Conservation (phyloP, 257 asterid genomes). For the Linaria vulgaris region DNA sequence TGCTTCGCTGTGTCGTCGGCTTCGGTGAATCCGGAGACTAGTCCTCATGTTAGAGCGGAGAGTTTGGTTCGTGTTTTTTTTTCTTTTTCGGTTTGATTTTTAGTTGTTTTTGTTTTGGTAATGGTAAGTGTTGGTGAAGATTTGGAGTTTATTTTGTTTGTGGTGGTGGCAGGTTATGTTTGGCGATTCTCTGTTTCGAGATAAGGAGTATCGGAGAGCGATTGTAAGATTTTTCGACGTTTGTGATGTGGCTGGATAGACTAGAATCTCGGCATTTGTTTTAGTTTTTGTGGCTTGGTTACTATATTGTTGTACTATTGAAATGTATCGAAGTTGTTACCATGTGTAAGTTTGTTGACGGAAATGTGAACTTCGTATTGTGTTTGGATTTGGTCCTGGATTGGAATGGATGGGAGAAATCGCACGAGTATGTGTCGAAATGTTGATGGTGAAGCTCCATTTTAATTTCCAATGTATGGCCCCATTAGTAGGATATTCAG, state of each 20-base stretch:
- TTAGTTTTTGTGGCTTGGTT: too few relatives aligned
- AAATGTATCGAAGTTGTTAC: not conserved
- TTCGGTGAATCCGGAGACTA: conserved; percentile 62
- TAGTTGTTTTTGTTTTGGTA: not conserved
- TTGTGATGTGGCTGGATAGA: conserved; percentile 12
- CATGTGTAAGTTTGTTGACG: not conserved
- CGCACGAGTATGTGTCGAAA: too few relatives aligned
- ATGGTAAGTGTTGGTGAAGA: conserved; percentile 6
- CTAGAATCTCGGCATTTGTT: conserved; percentile 1
- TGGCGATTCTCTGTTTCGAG: conserved; percentile 76
- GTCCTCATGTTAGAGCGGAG: conserved; percentile 84
- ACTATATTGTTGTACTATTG: not conserved
- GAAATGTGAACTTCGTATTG: not conserved
- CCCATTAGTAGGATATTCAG: conserved; percentile 3
- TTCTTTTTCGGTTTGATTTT: not conserved
- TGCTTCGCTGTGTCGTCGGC: conserved; percentile 84
- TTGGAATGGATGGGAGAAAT: not conserved
- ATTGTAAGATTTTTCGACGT: conserved; percentile 52
- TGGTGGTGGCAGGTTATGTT: conserved; percentile 60
- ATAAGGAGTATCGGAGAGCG: conserved; percentile 81
- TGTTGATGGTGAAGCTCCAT: not conserved
- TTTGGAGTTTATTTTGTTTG: conserved; percentile 8
- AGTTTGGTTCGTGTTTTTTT: conserved; percentile 53
- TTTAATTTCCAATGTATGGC: not conserved
- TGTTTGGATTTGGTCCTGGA: not conserved